Conservation (phyloP, 176 grass and related monocot genomes). For the Oryza meyeriana region DNA sequence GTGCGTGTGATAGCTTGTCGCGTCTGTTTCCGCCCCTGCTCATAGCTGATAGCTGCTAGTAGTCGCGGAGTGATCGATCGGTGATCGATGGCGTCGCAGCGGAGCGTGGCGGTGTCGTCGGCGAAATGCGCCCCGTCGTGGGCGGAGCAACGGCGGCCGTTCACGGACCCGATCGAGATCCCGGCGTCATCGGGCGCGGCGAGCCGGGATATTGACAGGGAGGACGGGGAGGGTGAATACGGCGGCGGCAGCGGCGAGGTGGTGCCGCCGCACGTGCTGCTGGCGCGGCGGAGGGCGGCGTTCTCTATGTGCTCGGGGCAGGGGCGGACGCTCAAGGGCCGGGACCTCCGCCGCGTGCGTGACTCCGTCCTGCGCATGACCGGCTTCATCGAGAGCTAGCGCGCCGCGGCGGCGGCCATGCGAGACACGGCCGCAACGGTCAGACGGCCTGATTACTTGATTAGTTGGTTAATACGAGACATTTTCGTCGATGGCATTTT, state of each 20-base stretch:
- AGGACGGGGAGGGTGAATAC: background rate
- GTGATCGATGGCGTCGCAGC: slow-evolving; percentile 10
- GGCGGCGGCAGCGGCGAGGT: slow-evolving; percentile 25
- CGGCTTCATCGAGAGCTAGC: slow-evolving; percentile 68
- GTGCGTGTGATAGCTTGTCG: background rate
- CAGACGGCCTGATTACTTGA: background rate
- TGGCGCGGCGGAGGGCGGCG: slow-evolving; percentile 41
- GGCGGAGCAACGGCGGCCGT: background rate
- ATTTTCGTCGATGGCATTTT: slow-evolving; percentile 14
- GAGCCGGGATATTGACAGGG: background rate
- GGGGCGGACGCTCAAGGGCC: slow-evolving; percentile 71
- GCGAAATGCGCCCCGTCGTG: slow-evolving; percentile 9
- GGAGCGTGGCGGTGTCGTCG: background rate
- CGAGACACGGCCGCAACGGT: background rate
- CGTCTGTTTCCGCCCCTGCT: background rate
- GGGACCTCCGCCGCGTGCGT: slow-evolving; percentile 53
- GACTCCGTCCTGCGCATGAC: slow-evolving; percentile 77
- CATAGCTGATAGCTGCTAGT: background rate
- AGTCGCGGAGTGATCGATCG: background rate
- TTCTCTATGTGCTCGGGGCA: slow-evolving; percentile 58
- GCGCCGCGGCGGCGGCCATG: background rate
- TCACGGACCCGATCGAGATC: slow-evolving; percentile 43
- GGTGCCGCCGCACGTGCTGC: slow-evolving; percentile 68
- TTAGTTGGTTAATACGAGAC: background rate
- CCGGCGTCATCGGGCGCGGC: slow-evolving; percentile 4